phyloP scores from a whole-genome alignment of 1,284 basidiomycete genomes.

The Rhodotorula sp. region DNA sequence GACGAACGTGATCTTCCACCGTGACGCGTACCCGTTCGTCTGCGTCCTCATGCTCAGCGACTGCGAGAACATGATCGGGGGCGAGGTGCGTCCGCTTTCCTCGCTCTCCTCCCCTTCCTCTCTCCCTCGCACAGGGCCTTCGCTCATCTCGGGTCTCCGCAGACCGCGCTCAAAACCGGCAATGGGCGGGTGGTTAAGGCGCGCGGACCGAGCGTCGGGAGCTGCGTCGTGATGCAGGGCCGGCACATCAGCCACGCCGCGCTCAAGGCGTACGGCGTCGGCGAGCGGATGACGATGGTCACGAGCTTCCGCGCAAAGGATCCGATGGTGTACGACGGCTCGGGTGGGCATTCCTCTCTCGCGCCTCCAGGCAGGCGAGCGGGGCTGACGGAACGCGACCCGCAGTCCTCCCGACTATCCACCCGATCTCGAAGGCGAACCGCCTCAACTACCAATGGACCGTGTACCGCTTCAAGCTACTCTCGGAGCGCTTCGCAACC shows the following conservation, averaged over 20 bases:
- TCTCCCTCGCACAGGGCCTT: not conserved
- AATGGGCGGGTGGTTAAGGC: slow-evolving; percentile 44
- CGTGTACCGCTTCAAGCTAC: slow-evolving; percentile 39
- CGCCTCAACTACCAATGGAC: slow-evolving; percentile 39
- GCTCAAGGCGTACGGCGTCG: slow-evolving; percentile 39
- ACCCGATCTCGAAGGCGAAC: slow-evolving; percentile 35
- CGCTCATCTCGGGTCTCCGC: no score
- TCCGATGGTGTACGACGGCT: slow-evolving; percentile 39
- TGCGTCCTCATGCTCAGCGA: slow-evolving; percentile 46
- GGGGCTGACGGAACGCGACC: no score
- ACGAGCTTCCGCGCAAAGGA: slow-evolving; percentile 46
- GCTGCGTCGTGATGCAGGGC: slow-evolving; percentile 45
- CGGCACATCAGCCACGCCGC: slow-evolving; percentile 46
- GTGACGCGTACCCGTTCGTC: slow-evolving; percentile 42
- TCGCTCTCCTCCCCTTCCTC: no score
- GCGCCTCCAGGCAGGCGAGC: no score
- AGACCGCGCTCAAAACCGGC: slow-evolving; percentile 22
- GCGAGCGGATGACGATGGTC: slow-evolving; percentile 47
- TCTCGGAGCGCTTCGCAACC: slow-evolving; percentile 31
- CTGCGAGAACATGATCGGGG: slow-evolving; percentile 44
- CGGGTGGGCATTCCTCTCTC: slow-evolving; percentile 4
- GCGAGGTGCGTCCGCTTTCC: slow-evolving; percentile 29
- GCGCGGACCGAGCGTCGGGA: slow-evolving; percentile 45
- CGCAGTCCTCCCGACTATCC: slow-evolving; percentile 42
- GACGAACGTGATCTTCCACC: slow-evolving; percentile 1